These are phyloP conservation scores for Schrenkiella parvula DNA, from an alignment of 345 rosid species.

Conservation along the genomic window DNA sequence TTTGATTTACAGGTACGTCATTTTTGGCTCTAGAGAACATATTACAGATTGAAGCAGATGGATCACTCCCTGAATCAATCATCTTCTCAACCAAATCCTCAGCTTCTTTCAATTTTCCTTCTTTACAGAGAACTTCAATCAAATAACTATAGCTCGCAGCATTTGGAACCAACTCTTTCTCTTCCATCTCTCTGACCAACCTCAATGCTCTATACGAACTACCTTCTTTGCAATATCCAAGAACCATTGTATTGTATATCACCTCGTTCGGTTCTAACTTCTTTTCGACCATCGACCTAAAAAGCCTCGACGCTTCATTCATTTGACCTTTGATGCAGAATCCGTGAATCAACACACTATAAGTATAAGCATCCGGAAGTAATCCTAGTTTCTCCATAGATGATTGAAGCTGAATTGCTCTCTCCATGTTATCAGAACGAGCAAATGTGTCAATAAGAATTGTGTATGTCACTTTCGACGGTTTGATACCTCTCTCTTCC, in stretches of 20 bases:
- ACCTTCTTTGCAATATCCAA: slow-evolving; percentile 71
- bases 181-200: slow-evolving; percentile 57
- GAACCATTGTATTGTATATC: slow-evolving; percentile 63
- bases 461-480: slow-evolving; percentile 69
- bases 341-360: slow-evolving; percentile 61
- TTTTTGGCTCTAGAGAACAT: slow-evolving; percentile 42
- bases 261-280: slow-evolving; percentile 58
- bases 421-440: slow-evolving; percentile 49
- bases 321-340: slow-evolving; percentile 65
- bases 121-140: slow-evolving; percentile 60
- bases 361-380: slow-evolving; percentile 59
- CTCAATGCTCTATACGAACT: slow-evolving; percentile 62
- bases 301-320: slow-evolving; percentile 61
- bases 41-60: slow-evolving; percentile 42
- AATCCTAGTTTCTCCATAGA: slow-evolving; percentile 57
- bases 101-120: slow-evolving; percentile 58
- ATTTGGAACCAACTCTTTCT: slow-evolving; percentile 52
- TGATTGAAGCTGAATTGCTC: slow-evolving; percentile 44
- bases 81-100: slow-evolving; percentile 51
- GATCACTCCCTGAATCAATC: slow-evolving; percentile 45
- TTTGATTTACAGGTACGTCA: not conserved
- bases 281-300: slow-evolving; percentile 45
- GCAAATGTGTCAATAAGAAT: slow-evolving; percentile 51
- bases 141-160: slow-evolving; percentile 55
- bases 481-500: slow-evolving; percentile 70